Evolutionary conservation across 1,139 yeast species (phyloP), one percentile per base, ranked within the genome.

Genomic region (Debaryomyces coudertii): DNA sequence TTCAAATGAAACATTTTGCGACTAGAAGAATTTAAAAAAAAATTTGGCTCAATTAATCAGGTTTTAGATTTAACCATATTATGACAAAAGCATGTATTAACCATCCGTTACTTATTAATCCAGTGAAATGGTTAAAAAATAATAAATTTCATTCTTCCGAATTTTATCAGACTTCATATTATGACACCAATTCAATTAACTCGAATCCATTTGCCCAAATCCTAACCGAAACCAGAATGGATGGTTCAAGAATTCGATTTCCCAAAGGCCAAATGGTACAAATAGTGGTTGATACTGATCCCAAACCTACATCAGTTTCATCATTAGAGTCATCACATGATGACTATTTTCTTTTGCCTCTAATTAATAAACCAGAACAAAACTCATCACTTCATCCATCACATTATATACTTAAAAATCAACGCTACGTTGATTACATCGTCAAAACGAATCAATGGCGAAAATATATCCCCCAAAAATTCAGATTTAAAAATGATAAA

Each of bases 31-130:
- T 28, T 12, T 9, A 12, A 24, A 34, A 27, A 24, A 24, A 33
- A 34, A 20, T 30, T 24, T 15, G 16, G n/a, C 7, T 14, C 11
- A 14, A 18, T 24, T 16, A 8, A n/a, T 22, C 23, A 12, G 20
- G 14, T n/a, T 14, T 6, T 11, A 6, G 22, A 4, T 16, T 20
- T 28, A n/a, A 23, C 23, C 18, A 24, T n/a, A 23, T 20, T 25
- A 42, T 38, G 41, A 7, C 41, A n/a, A 38, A 27, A 18, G 27
- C 23, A 27, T 16, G 24, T 29, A 40, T 44, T 18, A 53, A 55
- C 20, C 69, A 65, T 45, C 69, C 70, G 3, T 30, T 64, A 23
- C 43, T 66, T 15, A 47, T 46, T n/a, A 61, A 60, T 39, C 71
- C 71, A 1, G 49, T 50, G n/a, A 51, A 53, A 34, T 63, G 66